Percentiles rank a stretch among this genome's conserved stretches.
Conservation (phyloP, 306 rosid species). For the Albizia julibrissin region DNA sequence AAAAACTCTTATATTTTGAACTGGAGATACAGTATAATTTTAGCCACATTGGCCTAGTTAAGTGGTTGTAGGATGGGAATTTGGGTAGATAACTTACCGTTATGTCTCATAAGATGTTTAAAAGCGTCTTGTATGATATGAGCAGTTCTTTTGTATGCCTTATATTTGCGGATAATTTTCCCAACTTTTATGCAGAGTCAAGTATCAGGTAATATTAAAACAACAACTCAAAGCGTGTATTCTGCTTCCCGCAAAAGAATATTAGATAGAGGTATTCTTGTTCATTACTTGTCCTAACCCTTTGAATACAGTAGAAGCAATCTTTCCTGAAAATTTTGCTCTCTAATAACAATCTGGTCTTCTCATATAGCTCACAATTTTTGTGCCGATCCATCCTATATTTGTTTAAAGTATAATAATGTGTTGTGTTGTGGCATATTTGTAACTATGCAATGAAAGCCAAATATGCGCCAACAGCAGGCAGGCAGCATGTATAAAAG, state of each 20-base stretch:
- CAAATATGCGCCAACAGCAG: not conserved
- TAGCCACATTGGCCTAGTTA: not conserved
- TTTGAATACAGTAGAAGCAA: not conserved
- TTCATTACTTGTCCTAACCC: conserved; percentile 9
- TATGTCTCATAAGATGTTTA: not conserved
- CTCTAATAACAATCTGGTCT: not conserved
- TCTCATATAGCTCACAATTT: not conserved
- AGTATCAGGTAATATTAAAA: conserved; percentile 43
- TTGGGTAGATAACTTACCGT: not conserved
- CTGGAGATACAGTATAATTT: no score
- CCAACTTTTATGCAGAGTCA: conserved; percentile 40
- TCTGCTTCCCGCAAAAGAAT: conserved; percentile 57
- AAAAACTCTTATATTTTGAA: no score
- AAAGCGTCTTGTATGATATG: not conserved
- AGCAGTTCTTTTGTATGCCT: not conserved
- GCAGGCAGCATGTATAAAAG: not conserved
- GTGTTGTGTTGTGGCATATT: conserved; percentile 8
- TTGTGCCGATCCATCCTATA: not conserved
- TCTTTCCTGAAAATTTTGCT: not conserved
- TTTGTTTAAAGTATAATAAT: not conserved
- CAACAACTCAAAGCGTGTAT: conserved; percentile 37
- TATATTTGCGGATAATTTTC: not conserved
- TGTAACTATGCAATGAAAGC: conserved; percentile 3
- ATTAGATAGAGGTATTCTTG: conserved; percentile 49
- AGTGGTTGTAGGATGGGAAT: not conserved